Conservation (phyloP, 176 grass and related monocot species). For the Zoysia japonica region DNA sequence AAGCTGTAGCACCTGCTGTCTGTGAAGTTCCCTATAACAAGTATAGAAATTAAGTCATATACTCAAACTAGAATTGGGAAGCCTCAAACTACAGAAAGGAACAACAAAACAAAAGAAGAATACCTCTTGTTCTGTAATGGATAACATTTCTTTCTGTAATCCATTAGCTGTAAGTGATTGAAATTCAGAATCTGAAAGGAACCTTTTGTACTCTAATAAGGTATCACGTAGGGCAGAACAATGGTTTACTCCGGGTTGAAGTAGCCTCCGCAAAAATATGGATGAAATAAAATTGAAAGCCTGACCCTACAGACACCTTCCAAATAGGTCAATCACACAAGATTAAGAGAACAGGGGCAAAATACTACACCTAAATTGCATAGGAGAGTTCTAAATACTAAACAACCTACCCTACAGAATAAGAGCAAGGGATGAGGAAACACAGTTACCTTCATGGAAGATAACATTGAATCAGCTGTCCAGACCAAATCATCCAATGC, state of each 20-base stretch:
- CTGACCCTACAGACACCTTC: constrained; percentile 57
- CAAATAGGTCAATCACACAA: constrained; percentile 30
- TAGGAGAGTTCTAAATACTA: constrained; percentile 30
- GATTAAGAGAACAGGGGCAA: background rate
- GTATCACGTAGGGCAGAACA: constrained; percentile 78
- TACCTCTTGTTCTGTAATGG: constrained; percentile 85
- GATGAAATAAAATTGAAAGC: constrained; percentile 79
- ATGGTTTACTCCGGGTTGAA: constrained; percentile 87
- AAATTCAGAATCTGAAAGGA: constrained; percentile 81
- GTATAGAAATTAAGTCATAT: constrained; percentile 31
- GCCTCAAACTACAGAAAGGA: constrained; percentile 7
- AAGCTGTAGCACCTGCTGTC: constrained; percentile 54
- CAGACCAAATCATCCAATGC: constrained; percentile 84
- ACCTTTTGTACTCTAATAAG: constrained; percentile 83
- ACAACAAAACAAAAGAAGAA: constrained; percentile 9
- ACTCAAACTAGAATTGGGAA: constrained; percentile 34
- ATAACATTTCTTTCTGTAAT: constrained; percentile 80
- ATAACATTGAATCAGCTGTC: constrained; percentile 75
- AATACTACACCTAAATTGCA: constrained; percentile 22
- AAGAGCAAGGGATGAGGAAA: constrained; percentile 23
- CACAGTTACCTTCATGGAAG: constrained; percentile 68
- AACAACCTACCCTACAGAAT: constrained; percentile 21
- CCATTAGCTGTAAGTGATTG: constrained; percentile 78
- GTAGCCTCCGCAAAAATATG: constrained; percentile 86
- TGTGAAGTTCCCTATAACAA: constrained; percentile 65